phyloP scores from a whole-genome alignment of 345 rosid genomes.

The Xanthoceras sorbifolium region DNA sequence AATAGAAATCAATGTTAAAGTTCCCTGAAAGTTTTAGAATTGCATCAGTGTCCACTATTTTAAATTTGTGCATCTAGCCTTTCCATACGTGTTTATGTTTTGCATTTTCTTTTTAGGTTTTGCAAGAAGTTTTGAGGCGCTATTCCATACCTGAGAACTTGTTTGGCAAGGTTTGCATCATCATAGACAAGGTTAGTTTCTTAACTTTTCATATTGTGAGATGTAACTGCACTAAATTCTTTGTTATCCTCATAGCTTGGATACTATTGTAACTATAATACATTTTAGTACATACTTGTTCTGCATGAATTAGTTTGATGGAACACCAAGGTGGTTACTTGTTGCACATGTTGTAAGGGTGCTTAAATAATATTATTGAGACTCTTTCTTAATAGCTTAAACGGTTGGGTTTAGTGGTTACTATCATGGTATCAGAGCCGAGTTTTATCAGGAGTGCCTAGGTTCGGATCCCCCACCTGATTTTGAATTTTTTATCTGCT shows the following conservation, averaged over 20 bases:
- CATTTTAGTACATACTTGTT: background rate
- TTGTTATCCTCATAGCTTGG: constrained; percentile 17
- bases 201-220: constrained; percentile 11
- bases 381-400: too few relatives aligned
- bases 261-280: constrained; percentile 8
- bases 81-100: background rate
- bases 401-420: too few relatives aligned
- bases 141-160: constrained; percentile 67
- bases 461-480: too few relatives aligned
- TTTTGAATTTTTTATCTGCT: too few relatives aligned
- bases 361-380: too few relatives aligned
- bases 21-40: background rate
- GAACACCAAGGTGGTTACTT: constrained; percentile 6
- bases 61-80: background rate
- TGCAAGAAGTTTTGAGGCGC: constrained; percentile 77
- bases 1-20: background rate
- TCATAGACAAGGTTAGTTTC: constrained; percentile 85
- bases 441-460: too few relatives aligned
- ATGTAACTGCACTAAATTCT: background rate
- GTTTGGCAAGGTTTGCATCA: constrained; percentile 82
- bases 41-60: background rate
- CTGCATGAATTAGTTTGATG: constrained; percentile 1
- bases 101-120: constrained; percentile 49
- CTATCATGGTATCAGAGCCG: too few relatives aligned
- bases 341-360: background rate